Evolutionary conservation across 2,329 filamentous ascomycete species (phyloP).

Genomic region (Pseudocercospora fijiensis): DNA sequence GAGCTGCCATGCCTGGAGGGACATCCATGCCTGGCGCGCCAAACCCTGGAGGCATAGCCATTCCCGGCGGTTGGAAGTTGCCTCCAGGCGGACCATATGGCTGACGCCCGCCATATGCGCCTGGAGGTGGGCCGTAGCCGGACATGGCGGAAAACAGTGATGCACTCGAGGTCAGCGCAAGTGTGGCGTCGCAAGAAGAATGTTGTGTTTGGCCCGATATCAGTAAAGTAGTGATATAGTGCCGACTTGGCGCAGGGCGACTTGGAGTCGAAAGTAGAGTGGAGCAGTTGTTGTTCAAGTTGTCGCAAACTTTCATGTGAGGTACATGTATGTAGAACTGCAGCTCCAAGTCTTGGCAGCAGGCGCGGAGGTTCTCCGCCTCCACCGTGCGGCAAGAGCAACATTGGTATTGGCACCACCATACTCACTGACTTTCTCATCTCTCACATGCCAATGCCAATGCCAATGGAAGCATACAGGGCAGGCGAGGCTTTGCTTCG

Average conservation of each 20-base stretch:
- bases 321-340: background rate
- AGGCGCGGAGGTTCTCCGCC: conserved; percentile 2
- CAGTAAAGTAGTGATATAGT: background rate
- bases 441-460: conserved; percentile 27
- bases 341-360: background rate
- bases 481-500: conserved; percentile 36
- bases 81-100: conserved; percentile 58
- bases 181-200: background rate
- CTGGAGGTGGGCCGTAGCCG: conserved; percentile 44
- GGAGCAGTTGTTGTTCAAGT: background rate
- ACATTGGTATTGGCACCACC: background rate
- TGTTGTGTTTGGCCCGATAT: background rate
- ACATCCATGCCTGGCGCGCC: conserved; percentile 81
- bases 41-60: conserved; percentile 75
- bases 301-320: conserved; percentile 9
- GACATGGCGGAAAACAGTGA: conserved; percentile 31
- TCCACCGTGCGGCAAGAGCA: background rate
- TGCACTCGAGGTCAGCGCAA: background rate
- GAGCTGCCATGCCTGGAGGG: conserved; percentile 73
- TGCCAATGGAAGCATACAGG: conserved; percentile 35
- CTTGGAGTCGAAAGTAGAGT: background rate
- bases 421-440: conserved; percentile 2
- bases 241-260: background rate
- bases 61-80: conserved; percentile 41
- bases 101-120: conserved; percentile 61